Evolutionary conservation across 371 early-diverging fungal genomes (phyloP), one percentile per base, ranked within the genome.

Genomic region (Mucor velutinosus): DNA sequence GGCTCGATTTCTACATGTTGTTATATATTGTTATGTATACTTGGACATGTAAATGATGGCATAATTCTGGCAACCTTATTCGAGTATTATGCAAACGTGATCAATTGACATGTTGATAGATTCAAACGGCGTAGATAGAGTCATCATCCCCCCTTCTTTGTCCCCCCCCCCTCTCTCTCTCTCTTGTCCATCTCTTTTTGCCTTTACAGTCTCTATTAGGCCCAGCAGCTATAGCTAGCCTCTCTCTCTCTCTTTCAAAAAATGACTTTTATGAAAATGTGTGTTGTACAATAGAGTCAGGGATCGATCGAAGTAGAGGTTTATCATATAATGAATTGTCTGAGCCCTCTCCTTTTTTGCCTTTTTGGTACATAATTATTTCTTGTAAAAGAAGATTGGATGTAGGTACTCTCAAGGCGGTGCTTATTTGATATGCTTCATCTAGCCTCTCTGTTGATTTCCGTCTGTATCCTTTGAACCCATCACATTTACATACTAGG

Each of bases 271-370:
- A 47, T 45, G 41, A 57, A 56, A 64, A 64, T 64, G 64, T 56
- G 64, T n/a, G 57, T 56, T 57, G 64, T 64, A 57, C 64, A 57
- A 21, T 43, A 21, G 19, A 55, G 33, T 35, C 37, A 55, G 64
- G 45, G 57, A 64, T 64, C 64, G 64, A 64, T 64, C 64, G 64
- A 64, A 29, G n/a, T 43, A 43, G 5, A 43, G 43, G 17, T 43
- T 43, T 7, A 43, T 43, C 11, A 17, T 0, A 56, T 30, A 5
- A 5, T 25, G 39, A 57, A 64, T 27, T 64, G 58, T 64, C 64
- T 64, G 64, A 64, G 64, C 64, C 64, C 64, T 56, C 64, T 57
- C 64, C 58, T 64, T 43, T 64, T 57, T 64, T 64, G 56, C 64
- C 64, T 56, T 64, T 30, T 64, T 43, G 37, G 57, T 41, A 10